Percentiles rank a stretch among this genome's conserved stretches.
These are phyloP conservation scores for Penicillium sp. DNA, from an alignment of 2,329 filamentous ascomycete genomes.

Conservation along the genomic window DNA sequence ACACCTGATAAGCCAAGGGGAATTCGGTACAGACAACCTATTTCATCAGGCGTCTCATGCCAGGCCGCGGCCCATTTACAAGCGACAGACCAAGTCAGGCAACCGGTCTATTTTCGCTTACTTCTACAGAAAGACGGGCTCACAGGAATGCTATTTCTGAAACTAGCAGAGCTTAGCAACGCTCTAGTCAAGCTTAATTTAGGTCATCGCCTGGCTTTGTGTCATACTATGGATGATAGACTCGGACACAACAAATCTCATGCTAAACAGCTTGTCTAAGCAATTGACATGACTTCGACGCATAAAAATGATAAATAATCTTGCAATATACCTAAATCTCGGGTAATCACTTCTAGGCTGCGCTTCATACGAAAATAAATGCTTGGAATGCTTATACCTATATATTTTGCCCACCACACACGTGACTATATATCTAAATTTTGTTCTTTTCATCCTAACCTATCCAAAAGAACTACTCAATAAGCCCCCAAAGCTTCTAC, in stretches of 20 bases:
- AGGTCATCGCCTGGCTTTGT: background rate
- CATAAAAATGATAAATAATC: no score
- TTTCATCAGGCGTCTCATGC: background rate
- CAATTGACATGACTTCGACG: background rate
- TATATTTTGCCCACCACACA: background rate
- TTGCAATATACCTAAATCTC: background rate
- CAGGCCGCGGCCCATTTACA: background rate
- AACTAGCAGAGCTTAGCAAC: background rate
- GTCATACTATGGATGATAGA: background rate
- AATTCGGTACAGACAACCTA: background rate
- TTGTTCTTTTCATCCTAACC: background rate
- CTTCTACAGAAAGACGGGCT: background rate
- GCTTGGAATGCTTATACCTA: background rate
- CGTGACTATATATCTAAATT: background rate
- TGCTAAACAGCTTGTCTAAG: background rate
- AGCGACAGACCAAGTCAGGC: background rate
- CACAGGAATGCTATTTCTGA: background rate
- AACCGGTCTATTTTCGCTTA: background rate
- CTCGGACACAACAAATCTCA: background rate
- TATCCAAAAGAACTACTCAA: background rate
- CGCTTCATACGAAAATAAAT: background rate
- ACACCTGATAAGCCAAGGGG: background rate
- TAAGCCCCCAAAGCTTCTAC: background rate
- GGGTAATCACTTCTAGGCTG: background rate
- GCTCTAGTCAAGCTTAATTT: background rate